Conservation (phyloP, 495 filamentous ascomycete genomes). For the Cryomyces minteri region DNA sequence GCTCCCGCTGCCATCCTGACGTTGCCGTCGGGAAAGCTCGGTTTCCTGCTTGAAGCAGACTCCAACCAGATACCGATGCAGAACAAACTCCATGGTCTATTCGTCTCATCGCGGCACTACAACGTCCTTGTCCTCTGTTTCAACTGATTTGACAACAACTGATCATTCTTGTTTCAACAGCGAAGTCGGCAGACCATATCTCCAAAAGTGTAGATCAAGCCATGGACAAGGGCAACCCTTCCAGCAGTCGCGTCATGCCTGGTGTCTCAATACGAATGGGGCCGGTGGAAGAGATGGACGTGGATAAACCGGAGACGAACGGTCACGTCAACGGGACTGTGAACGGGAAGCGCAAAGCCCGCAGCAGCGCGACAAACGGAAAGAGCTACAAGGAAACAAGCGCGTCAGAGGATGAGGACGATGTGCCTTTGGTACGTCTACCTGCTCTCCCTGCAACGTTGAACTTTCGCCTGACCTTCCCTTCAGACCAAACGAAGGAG, state of each 20-base stretch:
- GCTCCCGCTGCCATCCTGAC: background rate
- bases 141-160: background rate
- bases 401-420: conserved; percentile 38
- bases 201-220: conserved; percentile 35
- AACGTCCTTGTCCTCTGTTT: background rate
- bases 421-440: conserved; percentile 53
- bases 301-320: conserved; percentile 26
- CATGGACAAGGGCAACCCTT: conserved; percentile 32
- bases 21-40: background rate
- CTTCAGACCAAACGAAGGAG: conserved; percentile 62
- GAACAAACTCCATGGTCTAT: background rate
- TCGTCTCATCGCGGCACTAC: background rate
- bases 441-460: background rate
- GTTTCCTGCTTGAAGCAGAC: background rate
- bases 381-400: conserved; percentile 57
- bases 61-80: background rate
- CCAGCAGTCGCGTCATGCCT: conserved; percentile 31
- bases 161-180: conserved; percentile 1
- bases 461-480: conserved; percentile 12
- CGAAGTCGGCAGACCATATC: conserved; percentile 23
- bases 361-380: conserved; percentile 38
- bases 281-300: conserved; percentile 56
- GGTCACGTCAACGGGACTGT: conserved; percentile 23
- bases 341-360: conserved; percentile 56
- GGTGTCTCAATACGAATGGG: conserved; percentile 69